Evolutionary conservation across 805 yeast species (phyloP).

Genomic region (Schwanniomyces pseudopolymorphus): DNA sequence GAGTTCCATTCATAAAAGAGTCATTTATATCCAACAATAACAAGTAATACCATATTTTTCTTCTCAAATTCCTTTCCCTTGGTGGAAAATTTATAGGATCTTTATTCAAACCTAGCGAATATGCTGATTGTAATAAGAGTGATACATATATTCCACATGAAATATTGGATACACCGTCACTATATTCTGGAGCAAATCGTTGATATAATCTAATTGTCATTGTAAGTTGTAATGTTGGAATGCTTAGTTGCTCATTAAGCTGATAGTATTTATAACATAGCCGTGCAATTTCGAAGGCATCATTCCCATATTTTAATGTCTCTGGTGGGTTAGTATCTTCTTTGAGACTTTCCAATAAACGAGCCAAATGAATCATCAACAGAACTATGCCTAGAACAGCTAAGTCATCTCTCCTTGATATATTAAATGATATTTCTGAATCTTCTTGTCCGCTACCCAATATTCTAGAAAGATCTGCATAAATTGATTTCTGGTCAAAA

Average conservation of each 20-base stretch:
- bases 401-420: background rate
- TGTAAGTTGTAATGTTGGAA: conserved; percentile 45
- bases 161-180: conserved; percentile 54
- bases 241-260: background rate
- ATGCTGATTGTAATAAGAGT: conserved; percentile 58
- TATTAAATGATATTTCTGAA: background rate
- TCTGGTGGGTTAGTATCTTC: background rate
- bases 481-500: background rate
- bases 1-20: conserved; percentile 29
- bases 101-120: conserved; percentile 60
- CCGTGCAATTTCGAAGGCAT: background rate
- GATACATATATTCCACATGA: conserved; percentile 52
- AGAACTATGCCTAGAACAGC: conserved; percentile 1
- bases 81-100: conserved; percentile 47
- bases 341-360: background rate
- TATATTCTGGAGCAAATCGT: conserved; percentile 45
- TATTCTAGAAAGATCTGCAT: background rate
- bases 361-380: background rate
- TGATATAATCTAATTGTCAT: conserved; percentile 48
- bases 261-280: background rate
- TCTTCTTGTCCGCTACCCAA: background rate
- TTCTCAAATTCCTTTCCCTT: conserved; percentile 15
- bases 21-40: conserved; percentile 9
- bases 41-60: conserved; percentile 24
- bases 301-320: background rate